Evolutionary conservation across 2,329 filamentous ascomycete species (phyloP).

Genomic region (Cladosporium sp.): DNA sequence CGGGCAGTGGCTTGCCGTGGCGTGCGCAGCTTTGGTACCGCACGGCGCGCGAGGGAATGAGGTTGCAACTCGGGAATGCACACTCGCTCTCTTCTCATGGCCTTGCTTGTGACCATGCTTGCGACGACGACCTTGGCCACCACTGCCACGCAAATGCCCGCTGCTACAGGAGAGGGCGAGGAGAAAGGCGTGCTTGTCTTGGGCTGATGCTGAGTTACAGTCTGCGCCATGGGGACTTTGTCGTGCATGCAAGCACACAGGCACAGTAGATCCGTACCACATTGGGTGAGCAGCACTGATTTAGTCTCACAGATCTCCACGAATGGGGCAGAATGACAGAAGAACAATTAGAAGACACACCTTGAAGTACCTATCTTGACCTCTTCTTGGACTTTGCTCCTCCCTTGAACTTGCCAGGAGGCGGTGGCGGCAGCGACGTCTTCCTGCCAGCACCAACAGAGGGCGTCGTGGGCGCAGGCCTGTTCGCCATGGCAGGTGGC

Average conservation of each 20-base stretch:
- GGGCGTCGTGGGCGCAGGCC: background rate
- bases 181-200: background rate
- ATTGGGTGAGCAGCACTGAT: background rate
- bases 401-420: conserved; percentile 1
- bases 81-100: background rate
- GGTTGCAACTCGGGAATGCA: background rate
- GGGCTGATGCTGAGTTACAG: background rate
- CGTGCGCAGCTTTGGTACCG: background rate
- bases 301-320: background rate
- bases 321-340: background rate
- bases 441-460: conserved; percentile 2
- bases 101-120: background rate
- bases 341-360: background rate
- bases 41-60: background rate
- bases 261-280: background rate
- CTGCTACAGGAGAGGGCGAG: background rate
- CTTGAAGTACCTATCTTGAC: conserved; percentile 18
- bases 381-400: conserved; percentile 6
- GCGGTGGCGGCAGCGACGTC: background rate
- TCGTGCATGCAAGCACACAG: background rate
- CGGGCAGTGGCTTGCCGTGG: background rate
- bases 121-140: background rate
- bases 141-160: background rate
- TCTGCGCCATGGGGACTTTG: background rate
- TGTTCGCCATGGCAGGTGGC: conserved; percentile 12